Conservation (phyloP, 768 basidiomycete genomes). For the Rhodocollybia butyracea region DNA sequence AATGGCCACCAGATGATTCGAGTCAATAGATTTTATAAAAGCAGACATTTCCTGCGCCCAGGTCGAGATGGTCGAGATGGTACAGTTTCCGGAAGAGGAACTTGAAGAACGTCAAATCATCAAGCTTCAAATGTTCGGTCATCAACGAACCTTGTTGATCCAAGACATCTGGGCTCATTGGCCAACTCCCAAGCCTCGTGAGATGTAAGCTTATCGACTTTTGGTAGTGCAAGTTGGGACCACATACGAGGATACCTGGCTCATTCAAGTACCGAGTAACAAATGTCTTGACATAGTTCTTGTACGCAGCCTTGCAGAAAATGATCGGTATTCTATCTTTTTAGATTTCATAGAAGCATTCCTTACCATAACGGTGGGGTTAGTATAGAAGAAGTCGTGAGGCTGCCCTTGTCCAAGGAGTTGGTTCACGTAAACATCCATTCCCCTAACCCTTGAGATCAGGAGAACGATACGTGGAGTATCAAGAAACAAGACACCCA, state of each 20-base stretch:
- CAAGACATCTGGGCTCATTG: conserved; percentile 44
- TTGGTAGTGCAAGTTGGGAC: conserved; percentile 16
- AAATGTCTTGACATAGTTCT: conserved; percentile 48
- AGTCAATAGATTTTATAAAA: conserved; percentile 62
- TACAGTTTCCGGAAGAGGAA: conserved; percentile 42
- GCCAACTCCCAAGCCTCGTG: conserved; percentile 27
- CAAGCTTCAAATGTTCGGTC: not conserved
- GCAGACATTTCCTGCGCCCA: conserved; percentile 56
- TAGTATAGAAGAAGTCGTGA: conserved; percentile 63
- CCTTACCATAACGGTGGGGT: conserved; percentile 43
- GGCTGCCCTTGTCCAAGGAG: conserved; percentile 36
- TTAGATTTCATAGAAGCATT: too few relatives aligned
- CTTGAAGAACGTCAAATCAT: not conserved
- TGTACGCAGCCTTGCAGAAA: conserved; percentile 35
- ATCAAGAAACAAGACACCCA: not conserved
- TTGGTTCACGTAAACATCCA: conserved; percentile 66
- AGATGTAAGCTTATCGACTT: not conserved
- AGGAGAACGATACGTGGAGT: not conserved
- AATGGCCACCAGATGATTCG: conserved; percentile 58
- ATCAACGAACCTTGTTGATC: conserved; percentile 35
- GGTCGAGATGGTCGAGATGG: conserved; percentile 46
- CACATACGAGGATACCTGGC: conserved; percentile 52
- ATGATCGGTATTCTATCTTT: not conserved
- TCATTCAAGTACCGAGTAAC: conserved; percentile 52
- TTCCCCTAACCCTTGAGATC: conserved; percentile 44